Base-by-base conservation (phyloP, 106 monocot species). In the Platanthera zijinensis region DNA sequence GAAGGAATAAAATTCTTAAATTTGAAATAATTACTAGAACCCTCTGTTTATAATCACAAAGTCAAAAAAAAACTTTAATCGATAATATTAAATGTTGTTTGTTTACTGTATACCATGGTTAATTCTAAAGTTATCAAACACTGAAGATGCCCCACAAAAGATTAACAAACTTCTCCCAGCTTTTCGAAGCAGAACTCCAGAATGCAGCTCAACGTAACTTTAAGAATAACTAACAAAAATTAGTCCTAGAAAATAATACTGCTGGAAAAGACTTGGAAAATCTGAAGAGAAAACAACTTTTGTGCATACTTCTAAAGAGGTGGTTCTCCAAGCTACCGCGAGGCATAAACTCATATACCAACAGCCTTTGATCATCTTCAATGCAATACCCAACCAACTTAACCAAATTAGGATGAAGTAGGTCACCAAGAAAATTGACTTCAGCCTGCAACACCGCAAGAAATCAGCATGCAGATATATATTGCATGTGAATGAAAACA, bases 281-380 rank as follows among this genome's bases (percentile, higher is more conserved):
- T 68, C 11, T n/a, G 18, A 17, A 66, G 11, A 70, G 70, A 17
- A 17, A 70, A 47, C 46, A 46, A 70, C 14, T 47, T 48, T 25
- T 32, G 45, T 69, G 51, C 87, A 77, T 91, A 87, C 90, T 87
- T 85, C 90, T 87, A 71, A 87, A 90, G 75, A 90, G 90, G 71
- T 91, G 90, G 46, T 88, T 91, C 75, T 91, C 90, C 84, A 91
- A 76, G 80, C 87, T 91, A 59, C 90, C 90, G 72, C 90, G 85
- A 75, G 87, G 82, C 87, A 91, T 91, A 76, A 88, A 91, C 75
- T 91, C 90, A 54, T 91, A 91, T 14, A 88, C 87, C 18, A 91
- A 83, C 67, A 91, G 56, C 75, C 87, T 85, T 53, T 88, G 90
- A 80, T 91, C 88, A 86, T 91, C 90, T 82, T 91, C 87, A 75